phyloP scores from a whole-genome alignment of 495 filamentous ascomycete species.

The Talaromyces stipitatus region DNA sequence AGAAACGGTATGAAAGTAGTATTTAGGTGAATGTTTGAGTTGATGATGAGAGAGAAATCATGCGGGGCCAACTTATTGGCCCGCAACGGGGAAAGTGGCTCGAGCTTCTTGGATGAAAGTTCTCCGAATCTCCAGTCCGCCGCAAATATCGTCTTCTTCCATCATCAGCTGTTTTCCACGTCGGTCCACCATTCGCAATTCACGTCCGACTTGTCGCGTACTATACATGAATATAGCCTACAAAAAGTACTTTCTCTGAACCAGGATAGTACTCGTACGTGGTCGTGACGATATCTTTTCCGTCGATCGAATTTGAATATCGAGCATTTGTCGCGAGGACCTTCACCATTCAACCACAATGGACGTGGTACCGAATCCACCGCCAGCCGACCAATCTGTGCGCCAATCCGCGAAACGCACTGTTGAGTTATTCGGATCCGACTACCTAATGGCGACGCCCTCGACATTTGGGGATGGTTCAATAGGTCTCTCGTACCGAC shows the following conservation, averaged over 20 bases:
- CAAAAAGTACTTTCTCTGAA: not conserved
- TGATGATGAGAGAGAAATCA: not conserved
- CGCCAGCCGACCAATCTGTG: constrained; percentile 37
- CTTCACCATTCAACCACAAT: constrained; percentile 10
- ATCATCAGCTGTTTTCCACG: not conserved
- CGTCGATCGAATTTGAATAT: not conserved
- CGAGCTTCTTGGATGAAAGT: constrained; percentile 7
- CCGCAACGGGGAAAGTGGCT: not conserved
- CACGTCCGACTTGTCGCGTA: not conserved
- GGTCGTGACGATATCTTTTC: not conserved
- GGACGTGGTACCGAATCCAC: constrained; percentile 24
- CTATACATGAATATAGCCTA: not conserved
- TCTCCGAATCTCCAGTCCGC: not conserved
- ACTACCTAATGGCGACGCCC: constrained; percentile 47
- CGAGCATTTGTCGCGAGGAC: not conserved
- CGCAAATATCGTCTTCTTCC: not conserved
- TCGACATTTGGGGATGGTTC: constrained; percentile 30
- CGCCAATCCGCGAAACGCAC: constrained; percentile 61
- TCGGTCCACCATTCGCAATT: not conserved
- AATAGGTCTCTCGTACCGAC: constrained; percentile 50
- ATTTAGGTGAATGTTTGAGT: not conserved
- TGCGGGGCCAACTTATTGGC: not conserved
- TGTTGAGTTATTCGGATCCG: constrained; percentile 52
- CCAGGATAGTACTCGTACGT: not conserved
- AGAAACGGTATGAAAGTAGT: not conserved